phyloP scores from a whole-genome alignment of 2,329 filamentous ascomycete species.

The Tolypocladium tropicale region DNA sequence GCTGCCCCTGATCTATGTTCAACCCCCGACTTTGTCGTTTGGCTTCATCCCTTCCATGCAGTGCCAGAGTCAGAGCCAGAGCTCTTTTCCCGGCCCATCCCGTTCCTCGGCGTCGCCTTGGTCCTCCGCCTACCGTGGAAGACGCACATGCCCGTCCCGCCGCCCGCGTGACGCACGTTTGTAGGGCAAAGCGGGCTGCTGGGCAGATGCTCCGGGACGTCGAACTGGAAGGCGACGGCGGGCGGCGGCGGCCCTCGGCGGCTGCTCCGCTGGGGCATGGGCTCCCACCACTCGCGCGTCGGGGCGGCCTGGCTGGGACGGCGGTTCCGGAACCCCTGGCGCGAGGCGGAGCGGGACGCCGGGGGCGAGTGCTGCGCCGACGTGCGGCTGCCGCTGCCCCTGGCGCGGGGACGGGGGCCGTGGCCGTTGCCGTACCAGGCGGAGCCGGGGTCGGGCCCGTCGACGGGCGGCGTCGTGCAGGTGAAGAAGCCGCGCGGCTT shows the following conservation, averaged over 20 bases:
- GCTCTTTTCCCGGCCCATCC: slow-evolving; percentile 15
- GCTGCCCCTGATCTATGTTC: background rate
- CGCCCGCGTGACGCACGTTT: slow-evolving; percentile 31
- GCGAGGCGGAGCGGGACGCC: slow-evolving; percentile 6
- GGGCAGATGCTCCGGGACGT: slow-evolving; percentile 40
- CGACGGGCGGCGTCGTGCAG: slow-evolving; percentile 21
- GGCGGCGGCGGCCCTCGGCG: slow-evolving; percentile 7
- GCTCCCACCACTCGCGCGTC: slow-evolving; percentile 26
- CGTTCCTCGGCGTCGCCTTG: slow-evolving; percentile 4
- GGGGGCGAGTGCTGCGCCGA: slow-evolving; percentile 1
- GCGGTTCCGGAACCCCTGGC: slow-evolving; percentile 6
- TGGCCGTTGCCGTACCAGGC: background rate
- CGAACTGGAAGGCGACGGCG: slow-evolving; percentile 30
- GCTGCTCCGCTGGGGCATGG: slow-evolving; percentile 11
- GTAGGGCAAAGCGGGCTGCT: slow-evolving; percentile 41
- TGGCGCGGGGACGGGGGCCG: background rate
- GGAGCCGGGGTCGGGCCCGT: background rate
- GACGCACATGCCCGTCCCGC: slow-evolving; percentile 39
- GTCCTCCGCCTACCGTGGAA: slow-evolving; percentile 32
- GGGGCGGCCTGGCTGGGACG: slow-evolving; percentile 12
- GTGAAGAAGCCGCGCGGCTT: slow-evolving; percentile 33
- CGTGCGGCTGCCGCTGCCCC: background rate
- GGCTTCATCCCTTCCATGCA: background rate
- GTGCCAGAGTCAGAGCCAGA: background rate
- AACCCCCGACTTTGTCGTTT: background rate